These are phyloP conservation scores for Eucalyptus paniculata DNA, from an alignment of 345 rosid species.

Conservation along the genomic window DNA sequence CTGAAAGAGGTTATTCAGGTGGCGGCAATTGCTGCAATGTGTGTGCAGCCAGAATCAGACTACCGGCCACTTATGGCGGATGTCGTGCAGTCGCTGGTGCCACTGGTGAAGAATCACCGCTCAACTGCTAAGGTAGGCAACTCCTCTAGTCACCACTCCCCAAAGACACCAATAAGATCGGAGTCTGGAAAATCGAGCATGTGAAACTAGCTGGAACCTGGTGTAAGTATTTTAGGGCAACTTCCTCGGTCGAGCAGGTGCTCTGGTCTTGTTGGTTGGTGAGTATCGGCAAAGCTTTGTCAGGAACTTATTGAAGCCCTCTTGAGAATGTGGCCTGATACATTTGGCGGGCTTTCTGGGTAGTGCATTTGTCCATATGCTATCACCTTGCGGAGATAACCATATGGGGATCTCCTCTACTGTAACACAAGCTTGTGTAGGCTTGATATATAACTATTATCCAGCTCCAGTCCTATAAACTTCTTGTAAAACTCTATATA, in stretches of 20 bases:
- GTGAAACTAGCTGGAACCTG: background rate
- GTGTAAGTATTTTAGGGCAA: background rate
- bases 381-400: background rate
- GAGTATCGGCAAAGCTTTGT: background rate
- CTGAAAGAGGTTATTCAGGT: constrained; percentile 82
- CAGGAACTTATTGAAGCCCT: background rate
- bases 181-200: constrained; percentile 20
- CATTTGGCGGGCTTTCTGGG: background rate
- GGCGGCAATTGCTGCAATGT: constrained; percentile 95
- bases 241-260: background rate
- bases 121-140: constrained; percentile 37
- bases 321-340: background rate
- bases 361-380: background rate
- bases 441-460: background rate
- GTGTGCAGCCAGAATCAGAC: constrained; percentile 84
- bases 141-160: constrained; percentile 35
- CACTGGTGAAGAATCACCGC: constrained; percentile 55
- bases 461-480: background rate
- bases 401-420: background rate
- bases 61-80: constrained; percentile 96
- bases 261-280: background rate
- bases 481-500: background rate
- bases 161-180: constrained; percentile 14
- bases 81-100: constrained; percentile 80
- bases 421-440: background rate